phyloP scores from a whole-genome alignment of 352 stramenopile genomes.

The Blastocystis sp. region DNA sequence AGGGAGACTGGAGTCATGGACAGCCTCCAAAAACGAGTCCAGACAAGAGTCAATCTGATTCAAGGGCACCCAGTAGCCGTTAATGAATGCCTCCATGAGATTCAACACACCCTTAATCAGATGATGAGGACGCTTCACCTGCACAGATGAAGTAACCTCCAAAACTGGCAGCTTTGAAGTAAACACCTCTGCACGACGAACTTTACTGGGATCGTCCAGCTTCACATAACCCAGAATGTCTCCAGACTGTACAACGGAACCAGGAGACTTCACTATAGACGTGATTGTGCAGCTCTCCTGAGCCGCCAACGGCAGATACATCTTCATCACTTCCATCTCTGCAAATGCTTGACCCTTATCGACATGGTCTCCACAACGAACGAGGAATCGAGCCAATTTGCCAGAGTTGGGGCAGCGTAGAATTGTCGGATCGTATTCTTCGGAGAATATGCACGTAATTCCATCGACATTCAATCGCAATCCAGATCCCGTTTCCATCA shows the following conservation, averaged over 20 bases:
- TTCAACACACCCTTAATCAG: slow-evolving; percentile 73
- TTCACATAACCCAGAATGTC: slow-evolving; percentile 93
- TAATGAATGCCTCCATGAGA: slow-evolving; percentile 83
- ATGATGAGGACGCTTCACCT: slow-evolving; percentile 70
- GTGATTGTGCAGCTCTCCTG: slow-evolving; percentile 88
- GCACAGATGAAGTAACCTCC: slow-evolving; percentile 65
- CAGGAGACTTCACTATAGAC: slow-evolving; percentile 86
- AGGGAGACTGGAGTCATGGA: neutral
- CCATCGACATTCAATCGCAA: slow-evolving; percentile 86
- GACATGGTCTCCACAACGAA: slow-evolving; percentile 84
- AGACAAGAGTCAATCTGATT: neutral
- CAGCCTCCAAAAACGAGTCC: slow-evolving; percentile 60
- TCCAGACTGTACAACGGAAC: slow-evolving; percentile 84
- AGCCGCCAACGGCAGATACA: slow-evolving; percentile 99
- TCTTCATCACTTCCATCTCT: slow-evolving; percentile 99
- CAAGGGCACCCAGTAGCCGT: slow-evolving; percentile 80
- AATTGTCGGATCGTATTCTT: slow-evolving; percentile 96
- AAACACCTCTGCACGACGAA: slow-evolving; percentile 85
- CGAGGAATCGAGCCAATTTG: slow-evolving; percentile 98
- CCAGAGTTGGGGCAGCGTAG: slow-evolving; percentile 92
- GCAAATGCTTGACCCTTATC: slow-evolving; percentile 78
- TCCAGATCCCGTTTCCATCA: slow-evolving; percentile 80
- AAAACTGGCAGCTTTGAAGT: slow-evolving; percentile 72
- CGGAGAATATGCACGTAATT: slow-evolving; percentile 91
- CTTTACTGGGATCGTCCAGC: slow-evolving; percentile 92